Evolutionary conservation across 2,329 filamentous ascomycete genomes (phyloP), one percentile per base, ranked within the genome.

Genomic region (Blastomyces parvus): DNA sequence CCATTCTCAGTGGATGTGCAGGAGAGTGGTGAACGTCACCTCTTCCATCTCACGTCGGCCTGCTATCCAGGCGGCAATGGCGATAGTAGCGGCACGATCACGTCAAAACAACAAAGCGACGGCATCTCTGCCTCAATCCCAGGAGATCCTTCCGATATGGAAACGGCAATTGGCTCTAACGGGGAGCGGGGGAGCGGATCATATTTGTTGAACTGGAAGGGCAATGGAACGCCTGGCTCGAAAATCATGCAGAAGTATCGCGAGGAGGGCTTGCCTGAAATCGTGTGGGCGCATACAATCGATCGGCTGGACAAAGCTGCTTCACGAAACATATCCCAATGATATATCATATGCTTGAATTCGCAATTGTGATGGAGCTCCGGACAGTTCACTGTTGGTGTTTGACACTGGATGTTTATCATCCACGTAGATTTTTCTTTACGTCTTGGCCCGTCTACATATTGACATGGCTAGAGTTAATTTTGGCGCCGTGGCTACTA

Each of bases 11-110:
- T 68, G 8, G 64, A 66, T 2, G 46, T 68, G 11, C 64, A 73
- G 53, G 78, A 81, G 60, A 65, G 66, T 56, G 68, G 68, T 7
- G 68, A 70, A 59, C 66, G 68, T 52, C 67, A 68, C 64, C 59
- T 68, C 8, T 70, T 68, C 62, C 63, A 64, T 4, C 64, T 67
- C 13, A 70, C 66, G 9, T 64, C 63, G 19, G 40, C 44, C 14
- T 36, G 22, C 6, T 68, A 66, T 64, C 63, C 68, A 14, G 64
- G 63, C 3, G 42, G 65, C 48, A 62, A 36, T 36, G 64, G 42
- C 22, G 59, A 44, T 17, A 33, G 22, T 14, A 25, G 22, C 8
- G n/a, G 5, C 46, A 25, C 22, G 25, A 8, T 50, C 46, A 14
- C n/a, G 3, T 50, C 46, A 25, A 50, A 25, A 7, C 22, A 9